phyloP scores from a whole-genome alignment of 306 rosid species.

The Fragaria iinumae region DNA sequence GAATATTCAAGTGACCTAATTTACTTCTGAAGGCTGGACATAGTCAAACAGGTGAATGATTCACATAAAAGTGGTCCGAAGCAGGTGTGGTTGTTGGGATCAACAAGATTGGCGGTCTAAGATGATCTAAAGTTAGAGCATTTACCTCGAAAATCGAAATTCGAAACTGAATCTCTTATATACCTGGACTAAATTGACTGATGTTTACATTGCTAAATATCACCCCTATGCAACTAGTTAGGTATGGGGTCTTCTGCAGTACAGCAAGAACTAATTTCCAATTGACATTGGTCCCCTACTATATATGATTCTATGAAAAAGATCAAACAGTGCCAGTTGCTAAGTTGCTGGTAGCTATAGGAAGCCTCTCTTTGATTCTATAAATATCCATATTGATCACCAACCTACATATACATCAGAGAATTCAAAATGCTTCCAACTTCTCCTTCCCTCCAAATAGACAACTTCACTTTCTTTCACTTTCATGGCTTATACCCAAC shows the following conservation, averaged over 20 bases:
- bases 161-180: not conserved
- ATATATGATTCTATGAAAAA: conserved; percentile 8
- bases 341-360: not conserved
- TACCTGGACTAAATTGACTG: not conserved
- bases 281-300: conserved; percentile 5
- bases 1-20: not conserved
- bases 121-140: not conserved
- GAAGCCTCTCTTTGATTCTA: not conserved
- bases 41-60: not conserved
- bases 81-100: not conserved
- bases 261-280: conserved; percentile 3
- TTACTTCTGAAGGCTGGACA: not conserved
- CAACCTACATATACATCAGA: not conserved
- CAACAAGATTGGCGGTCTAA: not conserved
- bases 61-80: not conserved
- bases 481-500: conserved; percentile 6
- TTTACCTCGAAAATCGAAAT: not conserved
- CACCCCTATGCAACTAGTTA: not conserved
- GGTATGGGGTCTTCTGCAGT: not conserved
- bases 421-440: not conserved
- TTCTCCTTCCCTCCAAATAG: not conserved
- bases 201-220: not conserved
- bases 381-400: conserved; percentile 5
- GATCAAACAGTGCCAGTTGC: conserved; percentile 11
- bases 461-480: conserved; percentile 8